phyloP scores from a whole-genome alignment of 495 filamentous ascomycete genomes.

The Aspergillus avenaceus region DNA sequence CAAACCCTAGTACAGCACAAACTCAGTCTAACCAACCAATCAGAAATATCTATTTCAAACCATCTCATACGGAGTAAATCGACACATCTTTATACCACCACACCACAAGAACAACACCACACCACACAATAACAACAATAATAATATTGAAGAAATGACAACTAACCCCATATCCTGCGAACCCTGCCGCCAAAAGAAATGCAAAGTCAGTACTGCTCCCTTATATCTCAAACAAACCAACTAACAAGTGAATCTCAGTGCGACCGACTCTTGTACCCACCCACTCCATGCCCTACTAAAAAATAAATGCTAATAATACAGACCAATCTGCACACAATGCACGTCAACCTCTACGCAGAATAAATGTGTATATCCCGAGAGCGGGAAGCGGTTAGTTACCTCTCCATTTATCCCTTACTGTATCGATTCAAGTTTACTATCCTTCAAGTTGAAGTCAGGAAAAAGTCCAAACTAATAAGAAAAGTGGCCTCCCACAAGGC shows the following conservation, averaged over 20 bases:
- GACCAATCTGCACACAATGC: constrained; percentile 21
- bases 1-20: background rate
- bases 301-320: constrained; percentile 4
- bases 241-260: constrained; percentile 10
- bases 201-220: constrained; percentile 13
- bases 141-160: background rate
- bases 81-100: no score
- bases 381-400: constrained; percentile 20
- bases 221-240: background rate
- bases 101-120: no score
- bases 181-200: constrained; percentile 25
- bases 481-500: constrained; percentile 20
- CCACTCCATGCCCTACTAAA: background rate
- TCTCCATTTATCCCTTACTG: background rate
- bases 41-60: no score
- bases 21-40: background rate
- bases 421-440: background rate
- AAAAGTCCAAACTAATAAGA: background rate
- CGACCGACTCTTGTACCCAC: constrained; percentile 19
- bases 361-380: constrained; percentile 20
- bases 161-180: constrained; percentile 23
- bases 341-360: constrained; percentile 12
- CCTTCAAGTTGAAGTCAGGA: background rate
- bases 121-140: background rate
- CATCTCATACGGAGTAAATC: no score